Evolutionary conservation across 768 basidiomycete genomes (phyloP), one percentile per base, ranked within the genome.

Genomic region (Calocybe indica): DNA sequence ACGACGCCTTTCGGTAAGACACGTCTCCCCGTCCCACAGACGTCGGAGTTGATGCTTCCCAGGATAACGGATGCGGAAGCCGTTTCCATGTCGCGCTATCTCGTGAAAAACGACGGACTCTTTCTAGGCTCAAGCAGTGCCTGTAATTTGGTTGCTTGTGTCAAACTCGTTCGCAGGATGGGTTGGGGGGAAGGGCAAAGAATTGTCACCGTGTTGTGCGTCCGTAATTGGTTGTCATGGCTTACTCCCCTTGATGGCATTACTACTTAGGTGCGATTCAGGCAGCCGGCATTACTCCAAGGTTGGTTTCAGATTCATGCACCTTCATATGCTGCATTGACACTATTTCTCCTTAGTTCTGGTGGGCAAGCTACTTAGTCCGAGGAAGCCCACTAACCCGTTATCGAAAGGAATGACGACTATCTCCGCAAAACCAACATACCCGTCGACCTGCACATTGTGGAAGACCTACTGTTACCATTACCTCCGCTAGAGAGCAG

Each of bases 71-170:
- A 98, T 55, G 83, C 78, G 1, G 95, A 99, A 66, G 95, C 95
- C 0, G 91, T 98, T 40, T 82, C 88, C 6, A 98, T 98, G 95
- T 88, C 93, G 1, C 83, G 94, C 7, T 92, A 92, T 61, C 78
- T 99, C 13, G 92, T 96, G 4, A 72, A 85, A 43, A 73, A 89
- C 47, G 95, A 98, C 54, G 96, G 96, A 0, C 71, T 99, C 28
- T 98, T 94, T 68, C 73, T 98, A 29, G 96, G 96, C 10, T 97
- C 94, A 0, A 95, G 92, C 50, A 94, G 91, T 57, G 95, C 96
- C 0, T 94, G 92, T 61, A 99, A 98, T 60, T 74, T 99, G 35
- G 80, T 96, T n/a, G 89, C 95, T 1, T 92, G 89, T 55, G 76
- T 96, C 40, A 85, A 87, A 57, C 70, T 94, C 11, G 83, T 78